Evolutionary conservation across 805 yeast genomes (phyloP).

Genomic region (Kazachstania africana): DNA sequence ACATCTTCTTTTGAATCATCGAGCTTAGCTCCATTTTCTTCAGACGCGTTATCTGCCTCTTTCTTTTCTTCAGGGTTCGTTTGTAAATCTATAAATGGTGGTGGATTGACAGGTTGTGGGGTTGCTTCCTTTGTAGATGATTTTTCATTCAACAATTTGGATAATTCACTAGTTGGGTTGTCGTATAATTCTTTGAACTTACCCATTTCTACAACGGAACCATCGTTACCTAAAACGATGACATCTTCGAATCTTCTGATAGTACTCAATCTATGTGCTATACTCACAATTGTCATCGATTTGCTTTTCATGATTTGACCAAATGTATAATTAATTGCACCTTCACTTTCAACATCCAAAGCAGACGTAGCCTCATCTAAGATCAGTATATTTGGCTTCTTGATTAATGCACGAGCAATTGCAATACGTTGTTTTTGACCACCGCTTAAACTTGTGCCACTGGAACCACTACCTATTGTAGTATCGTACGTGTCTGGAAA

Average conservation of each 20-base stretch:
- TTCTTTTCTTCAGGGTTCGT: too few species aligned
- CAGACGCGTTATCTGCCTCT: too few species aligned
- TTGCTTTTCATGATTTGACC: slow-evolving; percentile 47
- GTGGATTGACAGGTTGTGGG: not conserved
- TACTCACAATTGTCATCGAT: slow-evolving; percentile 68
- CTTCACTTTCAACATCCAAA: slow-evolving; percentile 59
- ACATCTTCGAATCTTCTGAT: slow-evolving; percentile 76
- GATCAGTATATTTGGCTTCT: slow-evolving; percentile 59
- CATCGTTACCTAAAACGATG: slow-evolving; percentile 72
- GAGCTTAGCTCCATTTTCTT: too few species aligned
- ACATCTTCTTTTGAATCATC: too few species aligned
- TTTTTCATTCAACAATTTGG: slow-evolving; percentile 29
- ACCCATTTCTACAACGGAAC: slow-evolving; percentile 72
- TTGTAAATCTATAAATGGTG: too few species aligned
- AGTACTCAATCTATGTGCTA: slow-evolving; percentile 89
- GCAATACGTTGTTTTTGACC: slow-evolving; percentile 88
- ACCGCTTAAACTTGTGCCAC: slow-evolving; percentile 63
- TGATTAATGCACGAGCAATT: slow-evolving; percentile 71
- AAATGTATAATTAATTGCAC: slow-evolving; percentile 73
- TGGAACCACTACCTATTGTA: slow-evolving; percentile 54
- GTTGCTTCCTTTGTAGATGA: slow-evolving; percentile 10
- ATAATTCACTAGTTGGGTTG: slow-evolving; percentile 31
- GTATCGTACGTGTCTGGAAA: slow-evolving; percentile 62
- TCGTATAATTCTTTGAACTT: slow-evolving; percentile 44
- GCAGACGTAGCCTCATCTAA: slow-evolving; percentile 91